Conservation (phyloP, 345 rosid species). For the Euphorbia pulcherrima region DNA sequence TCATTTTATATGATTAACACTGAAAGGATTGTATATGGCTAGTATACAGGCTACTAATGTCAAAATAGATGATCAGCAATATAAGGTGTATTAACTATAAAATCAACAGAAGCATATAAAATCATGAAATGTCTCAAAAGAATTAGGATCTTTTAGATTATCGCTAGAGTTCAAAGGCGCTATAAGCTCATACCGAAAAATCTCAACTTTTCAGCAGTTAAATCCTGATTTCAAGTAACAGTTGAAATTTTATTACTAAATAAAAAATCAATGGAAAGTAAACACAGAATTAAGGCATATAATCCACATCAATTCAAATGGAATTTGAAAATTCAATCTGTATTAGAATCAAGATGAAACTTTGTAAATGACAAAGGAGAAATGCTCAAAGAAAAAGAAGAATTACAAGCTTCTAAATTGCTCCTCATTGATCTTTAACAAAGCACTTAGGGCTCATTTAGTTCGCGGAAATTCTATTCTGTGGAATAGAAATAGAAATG, state of each 20-base stretch:
- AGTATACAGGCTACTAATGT: no score
- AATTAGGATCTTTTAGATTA: neutral
- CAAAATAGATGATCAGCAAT: no score
- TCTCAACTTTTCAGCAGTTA: neutral
- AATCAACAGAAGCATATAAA: no score
- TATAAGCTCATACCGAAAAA: neutral
- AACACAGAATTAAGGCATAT: neutral
- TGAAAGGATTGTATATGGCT: no score
- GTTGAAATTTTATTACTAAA: neutral
- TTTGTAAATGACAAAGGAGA: conserved; percentile 59
- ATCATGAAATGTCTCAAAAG: neutral
- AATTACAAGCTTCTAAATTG: conserved; percentile 50
- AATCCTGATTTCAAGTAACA: neutral
- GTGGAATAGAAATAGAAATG: no score
- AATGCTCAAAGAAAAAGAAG: conserved; percentile 53
- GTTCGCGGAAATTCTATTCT: no score
- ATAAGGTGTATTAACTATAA: no score
- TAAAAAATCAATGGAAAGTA: neutral
- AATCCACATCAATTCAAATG: neutral
- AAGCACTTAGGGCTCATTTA: no score
- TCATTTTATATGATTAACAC: no score
- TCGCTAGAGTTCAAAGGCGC: neutral
- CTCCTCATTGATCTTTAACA: conserved; percentile 58
- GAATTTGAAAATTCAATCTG: conserved; percentile 14
- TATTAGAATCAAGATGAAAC: conserved; percentile 27